phyloP scores from a whole-genome alignment of 306 rosid species.

The Trifolium repens region DNA sequence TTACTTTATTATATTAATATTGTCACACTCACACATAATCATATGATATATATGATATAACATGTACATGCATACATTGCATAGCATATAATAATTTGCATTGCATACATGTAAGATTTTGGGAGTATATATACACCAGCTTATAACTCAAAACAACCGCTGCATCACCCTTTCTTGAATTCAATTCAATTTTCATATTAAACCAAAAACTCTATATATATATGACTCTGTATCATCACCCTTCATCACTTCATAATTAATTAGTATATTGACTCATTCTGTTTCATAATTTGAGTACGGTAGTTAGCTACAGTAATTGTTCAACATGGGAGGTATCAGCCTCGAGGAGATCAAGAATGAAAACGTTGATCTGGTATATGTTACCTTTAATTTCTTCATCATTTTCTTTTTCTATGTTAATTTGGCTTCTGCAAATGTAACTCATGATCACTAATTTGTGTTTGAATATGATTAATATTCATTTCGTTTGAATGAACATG shows the following conservation, averaged over 20 bases:
- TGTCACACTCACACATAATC: too few species aligned
- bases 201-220: background rate
- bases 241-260: background rate
- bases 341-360: constrained; percentile 94
- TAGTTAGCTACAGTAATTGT: background rate
- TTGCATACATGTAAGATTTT: background rate
- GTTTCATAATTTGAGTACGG: background rate
- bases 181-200: background rate
- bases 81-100: background rate
- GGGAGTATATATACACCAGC: background rate
- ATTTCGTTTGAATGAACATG: too few species aligned
- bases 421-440: too few species aligned
- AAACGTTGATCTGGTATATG: constrained; percentile 79
- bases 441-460: too few species aligned
- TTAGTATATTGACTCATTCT: background rate
- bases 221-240: background rate
- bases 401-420: background rate
- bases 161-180: constrained; percentile 5
- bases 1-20: background rate
- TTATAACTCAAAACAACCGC: background rate
- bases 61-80: background rate
- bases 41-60: background rate
- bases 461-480: too few species aligned
- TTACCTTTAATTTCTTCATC: background rate
- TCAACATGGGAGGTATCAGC: constrained; percentile 64